Conservation (phyloP, 2,329 filamentous ascomycete genomes). For the Aspergillus texensis region DNA sequence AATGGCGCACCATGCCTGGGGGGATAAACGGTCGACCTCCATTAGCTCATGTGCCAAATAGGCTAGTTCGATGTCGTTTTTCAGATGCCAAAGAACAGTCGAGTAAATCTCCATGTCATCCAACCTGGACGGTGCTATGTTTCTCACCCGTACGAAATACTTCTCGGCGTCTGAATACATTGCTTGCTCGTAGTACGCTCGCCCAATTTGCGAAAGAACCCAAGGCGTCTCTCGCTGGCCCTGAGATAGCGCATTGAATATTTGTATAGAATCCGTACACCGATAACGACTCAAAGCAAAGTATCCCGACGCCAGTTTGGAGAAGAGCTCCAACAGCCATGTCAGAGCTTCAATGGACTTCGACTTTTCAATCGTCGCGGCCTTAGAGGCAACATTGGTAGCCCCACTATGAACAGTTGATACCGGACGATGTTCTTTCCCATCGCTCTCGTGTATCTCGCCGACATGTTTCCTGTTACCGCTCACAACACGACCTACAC, state of each 20-base stretch:
- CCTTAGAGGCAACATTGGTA: slow-evolving; percentile 33
- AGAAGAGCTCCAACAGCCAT: slow-evolving; percentile 77
- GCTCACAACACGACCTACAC: slow-evolving; percentile 83
- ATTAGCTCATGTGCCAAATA: slow-evolving; percentile 90
- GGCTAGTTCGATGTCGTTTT: slow-evolving; percentile 86
- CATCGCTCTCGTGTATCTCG: slow-evolving; percentile 66
- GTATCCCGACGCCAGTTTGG: slow-evolving; percentile 79
- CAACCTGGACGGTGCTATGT: slow-evolving; percentile 76
- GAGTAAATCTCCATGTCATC: slow-evolving; percentile 99
- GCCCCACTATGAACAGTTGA: slow-evolving; percentile 34
- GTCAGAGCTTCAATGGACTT: slow-evolving; percentile 76
- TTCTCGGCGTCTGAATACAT: slow-evolving; percentile 85
- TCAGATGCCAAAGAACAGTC: slow-evolving; percentile 97
- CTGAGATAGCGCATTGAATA: slow-evolving; percentile 70
- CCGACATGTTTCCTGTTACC: slow-evolving; percentile 75
- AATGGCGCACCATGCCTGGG: slow-evolving; percentile 93
- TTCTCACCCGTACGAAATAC: slow-evolving; percentile 77
- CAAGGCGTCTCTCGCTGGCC: slow-evolving; percentile 87
- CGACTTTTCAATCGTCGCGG: slow-evolving; percentile 52
- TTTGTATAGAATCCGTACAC: slow-evolving; percentile 73
- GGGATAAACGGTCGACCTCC: slow-evolving; percentile 83
- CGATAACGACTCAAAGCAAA: slow-evolving; percentile 77
- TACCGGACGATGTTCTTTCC: slow-evolving; percentile 58
- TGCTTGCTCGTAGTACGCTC: slow-evolving; percentile 87
- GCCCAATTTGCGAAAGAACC: slow-evolving; percentile 88